Evolutionary conservation across 306 rosid genomes (phyloP).

Genomic region (Myrica gale): DNA sequence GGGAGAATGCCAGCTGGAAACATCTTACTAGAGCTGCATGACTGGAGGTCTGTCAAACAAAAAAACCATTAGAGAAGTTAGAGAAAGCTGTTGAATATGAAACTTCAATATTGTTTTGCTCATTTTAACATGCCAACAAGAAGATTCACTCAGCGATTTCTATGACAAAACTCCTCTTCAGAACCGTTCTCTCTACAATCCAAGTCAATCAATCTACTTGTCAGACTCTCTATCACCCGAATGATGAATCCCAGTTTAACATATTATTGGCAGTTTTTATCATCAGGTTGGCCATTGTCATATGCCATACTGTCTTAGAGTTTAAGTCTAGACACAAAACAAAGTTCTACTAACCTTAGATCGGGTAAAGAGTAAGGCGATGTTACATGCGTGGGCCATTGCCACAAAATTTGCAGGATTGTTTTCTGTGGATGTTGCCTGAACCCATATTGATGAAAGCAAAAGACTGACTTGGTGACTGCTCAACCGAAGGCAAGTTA

Average conservation of each 20-base stretch:
- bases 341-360: conserved; percentile 59
- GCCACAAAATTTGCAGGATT: conserved; percentile 79
- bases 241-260: not conserved
- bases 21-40: conserved; percentile 75
- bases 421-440: conserved; percentile 78
- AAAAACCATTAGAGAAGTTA: conserved; percentile 21
- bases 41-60: conserved; percentile 61
- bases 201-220: not conserved
- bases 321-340: conserved; percentile 5
- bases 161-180: not conserved
- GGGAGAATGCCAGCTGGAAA: conserved; percentile 92
- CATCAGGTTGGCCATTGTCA: conserved; percentile 7
- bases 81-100: not conserved
- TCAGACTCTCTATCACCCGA: not conserved
- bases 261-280: conserved; percentile 9
- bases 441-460: conserved; percentile 96
- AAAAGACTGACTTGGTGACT: conserved; percentile 90
- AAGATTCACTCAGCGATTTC: not conserved
- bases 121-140: not conserved
- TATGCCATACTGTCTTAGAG: not conserved
- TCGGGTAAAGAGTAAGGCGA: conserved; percentile 69
- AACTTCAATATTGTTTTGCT: not conserved
- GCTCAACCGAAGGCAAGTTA: conserved; percentile 76
- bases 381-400: conserved; percentile 80
- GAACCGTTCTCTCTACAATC: not conserved